Percentiles rank a stretch among this genome's conserved stretches.
Evolutionary conservation across 169 alveolate species (phyloP).

Genomic region (Cryptosporidium muris): DNA sequence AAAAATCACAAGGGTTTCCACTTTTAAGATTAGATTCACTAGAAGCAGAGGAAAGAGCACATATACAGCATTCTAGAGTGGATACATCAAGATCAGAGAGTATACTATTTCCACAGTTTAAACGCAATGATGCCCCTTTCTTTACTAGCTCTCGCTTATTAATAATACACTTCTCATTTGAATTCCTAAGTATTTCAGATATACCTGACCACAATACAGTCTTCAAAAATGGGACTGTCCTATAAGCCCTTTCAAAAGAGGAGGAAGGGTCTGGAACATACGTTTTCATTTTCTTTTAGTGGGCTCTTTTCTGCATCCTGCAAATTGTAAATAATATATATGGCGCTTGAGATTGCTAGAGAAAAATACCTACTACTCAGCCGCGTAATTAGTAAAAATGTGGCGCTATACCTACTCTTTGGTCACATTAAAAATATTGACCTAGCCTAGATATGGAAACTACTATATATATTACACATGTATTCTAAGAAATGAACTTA

Average conservation of each 20-base stretch:
- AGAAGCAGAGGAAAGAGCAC: conserved; percentile 19
- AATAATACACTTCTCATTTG: conserved; percentile 12
- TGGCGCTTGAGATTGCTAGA: conserved; percentile 51
- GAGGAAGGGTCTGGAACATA: conserved; percentile 35
- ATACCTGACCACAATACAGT: conserved; percentile 63
- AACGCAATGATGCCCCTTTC: conserved; percentile 1
- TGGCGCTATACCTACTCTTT: no score
- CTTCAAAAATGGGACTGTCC: conserved; percentile 59
- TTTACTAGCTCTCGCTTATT: conserved; percentile 28
- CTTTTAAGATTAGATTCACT: conserved; percentile 35
- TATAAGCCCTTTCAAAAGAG: conserved; percentile 62
- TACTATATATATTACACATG: no score
- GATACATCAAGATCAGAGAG: conserved; percentile 41
- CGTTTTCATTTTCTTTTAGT: conserved; percentile 18
- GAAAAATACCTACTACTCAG: neutral
- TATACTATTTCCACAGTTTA: conserved; percentile 51
- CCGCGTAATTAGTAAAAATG: no score
- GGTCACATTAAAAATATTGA: no score
- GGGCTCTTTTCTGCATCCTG: neutral
- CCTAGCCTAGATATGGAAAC: no score
- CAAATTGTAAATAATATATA: no score
- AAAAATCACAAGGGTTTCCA: neutral
- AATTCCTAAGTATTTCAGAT: conserved; percentile 33
- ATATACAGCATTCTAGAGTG: conserved; percentile 47
- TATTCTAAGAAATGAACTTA: no score